Evolutionary conservation across 495 filamentous ascomycete genomes (phyloP), one percentile per base, ranked within the genome.

Genomic region (Parachaetomium inaequale): DNA sequence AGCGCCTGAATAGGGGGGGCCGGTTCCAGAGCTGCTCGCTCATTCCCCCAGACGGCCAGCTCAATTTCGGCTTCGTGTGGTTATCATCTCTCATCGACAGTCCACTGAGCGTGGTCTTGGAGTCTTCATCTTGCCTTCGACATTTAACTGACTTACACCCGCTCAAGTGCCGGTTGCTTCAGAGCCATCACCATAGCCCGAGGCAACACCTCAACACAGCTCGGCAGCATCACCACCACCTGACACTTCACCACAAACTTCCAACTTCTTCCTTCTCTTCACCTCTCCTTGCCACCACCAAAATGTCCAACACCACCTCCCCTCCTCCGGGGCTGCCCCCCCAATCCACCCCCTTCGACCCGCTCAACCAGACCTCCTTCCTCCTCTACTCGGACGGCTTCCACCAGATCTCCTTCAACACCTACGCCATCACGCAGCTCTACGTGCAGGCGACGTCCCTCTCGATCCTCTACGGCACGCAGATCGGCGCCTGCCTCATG

Each of bases 401-500:
- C 19, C 78, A 72, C 4, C 69, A 72, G 10, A 73, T 89, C 69
- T 71, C 76, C 7, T 68, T 88, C 36, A 58, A 76, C 54, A 55
- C 93, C 28, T 74, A 85, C 62, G 47, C 58, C 8, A 75, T 82
- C 58, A 71, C 81, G 64, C 63, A 66, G 58, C 83, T 85, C 70
- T 78, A 78, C 64, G 6, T n/a, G 12, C 43, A 55, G 1, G 65
- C 69, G 15, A 67, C 84, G 50, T 76, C 79, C 19, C 73, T 81
- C 46, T 78, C 79, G 72, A 86, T 92, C 83, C 88, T 86, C 72
- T 92, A 86, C 68, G 86, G 82, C 47, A 70, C 78, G 31, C 89
- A 95, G 70, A 78, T 92, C 55, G 92, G 92, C 32, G 88, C 89
- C n/a, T 84, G 83, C 31, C 62, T 88, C 62, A 68, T 88, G 25